Evolutionary conservation across 192 early-diverging fungal species (phyloP).

Genomic region (Backusella psychrophila): DNA sequence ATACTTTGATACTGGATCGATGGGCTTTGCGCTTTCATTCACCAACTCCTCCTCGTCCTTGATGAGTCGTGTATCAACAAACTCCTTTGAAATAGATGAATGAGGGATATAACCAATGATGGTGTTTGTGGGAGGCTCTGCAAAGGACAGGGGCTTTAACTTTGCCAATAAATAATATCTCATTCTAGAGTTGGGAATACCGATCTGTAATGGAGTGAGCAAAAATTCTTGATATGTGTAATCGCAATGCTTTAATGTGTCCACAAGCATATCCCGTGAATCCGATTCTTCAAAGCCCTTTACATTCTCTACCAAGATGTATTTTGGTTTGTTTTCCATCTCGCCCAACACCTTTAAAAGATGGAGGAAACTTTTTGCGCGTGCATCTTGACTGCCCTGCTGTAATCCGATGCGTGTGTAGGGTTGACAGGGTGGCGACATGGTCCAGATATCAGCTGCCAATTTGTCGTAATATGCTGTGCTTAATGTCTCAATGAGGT

Average conservation of each 20-base stretch:
- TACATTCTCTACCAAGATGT: constrained; percentile 79
- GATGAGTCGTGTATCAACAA: constrained; percentile 33
- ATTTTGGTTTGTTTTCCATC: constrained; percentile 54
- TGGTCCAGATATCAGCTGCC: constrained; percentile 70
- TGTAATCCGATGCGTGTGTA: constrained; percentile 71
- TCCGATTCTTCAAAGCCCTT: constrained; percentile 74
- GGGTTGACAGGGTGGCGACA: constrained; percentile 85
- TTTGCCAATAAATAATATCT: constrained; percentile 69
- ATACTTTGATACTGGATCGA: constrained; percentile 23
- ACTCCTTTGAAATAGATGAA: constrained; percentile 21
- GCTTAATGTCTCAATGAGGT: constrained; percentile 63
- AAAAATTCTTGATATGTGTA: constrained; percentile 72
- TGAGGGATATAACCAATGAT: constrained; percentile 44
- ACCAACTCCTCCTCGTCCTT: constrained; percentile 25
- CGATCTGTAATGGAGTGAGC: constrained; percentile 70
- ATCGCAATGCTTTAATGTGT: constrained; percentile 45
- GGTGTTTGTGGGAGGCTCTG: constrained; percentile 33
- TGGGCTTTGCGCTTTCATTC: background rate
- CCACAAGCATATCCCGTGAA: constrained; percentile 53
- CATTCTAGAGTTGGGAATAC: constrained; percentile 77
- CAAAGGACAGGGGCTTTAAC: constrained; percentile 38
- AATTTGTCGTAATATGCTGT: constrained; percentile 58
- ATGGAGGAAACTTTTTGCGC: constrained; percentile 74
- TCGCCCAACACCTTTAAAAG: constrained; percentile 62
- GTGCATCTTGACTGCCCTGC: constrained; percentile 66